Evolutionary conservation across 805 yeast genomes (phyloP), one percentile per base, ranked within the genome.

Genomic region (Starmera amethionina): DNA sequence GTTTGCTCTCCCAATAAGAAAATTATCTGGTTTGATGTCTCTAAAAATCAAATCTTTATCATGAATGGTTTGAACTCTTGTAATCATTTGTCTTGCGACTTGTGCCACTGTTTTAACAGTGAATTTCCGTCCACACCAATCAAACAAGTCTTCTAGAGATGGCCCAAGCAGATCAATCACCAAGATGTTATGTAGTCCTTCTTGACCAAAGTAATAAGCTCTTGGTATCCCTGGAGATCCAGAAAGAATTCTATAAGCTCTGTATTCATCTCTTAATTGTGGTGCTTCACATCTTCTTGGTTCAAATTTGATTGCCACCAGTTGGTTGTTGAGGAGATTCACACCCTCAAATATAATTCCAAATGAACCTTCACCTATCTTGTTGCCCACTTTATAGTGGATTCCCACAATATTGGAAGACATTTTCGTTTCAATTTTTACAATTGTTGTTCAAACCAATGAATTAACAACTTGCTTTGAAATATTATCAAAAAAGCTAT

Each of bases 161-260:
- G 98, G 98, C 11, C 98, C 98, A 53, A 93, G 71, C 35, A 93
- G 71, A 59, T 93, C 98, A 52, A 93, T 93, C 32, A 93, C 96
- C 47, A 93, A 68, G 39, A 93, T 88, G 61, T 90, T 89, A 68
- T 93, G 97, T 44, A 93, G 75, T 29, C 98, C 97, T 64, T 93
- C 98, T 59, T 93, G 97, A 44, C 98, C 98, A 61, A 90, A 90
- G 60, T 88, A 93, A 65, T 93, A 93, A n/a, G 96, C 97, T 54
- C 81, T 79, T 39, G 98, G 98, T 40, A 93, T 81, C 37, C 97
- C 97, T 35, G 68, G 71, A 39, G 81, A 73, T 15, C 94, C 95
- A 42, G 78, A 77, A 38, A 93, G 69, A 42, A 86, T 82, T 55
- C 88, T 82, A 64, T 93, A 93, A n/a, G 96, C 83, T 53, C 97